Conservation (phyloP, 805 yeast genomes). For the Monosporozyma solicola region DNA sequence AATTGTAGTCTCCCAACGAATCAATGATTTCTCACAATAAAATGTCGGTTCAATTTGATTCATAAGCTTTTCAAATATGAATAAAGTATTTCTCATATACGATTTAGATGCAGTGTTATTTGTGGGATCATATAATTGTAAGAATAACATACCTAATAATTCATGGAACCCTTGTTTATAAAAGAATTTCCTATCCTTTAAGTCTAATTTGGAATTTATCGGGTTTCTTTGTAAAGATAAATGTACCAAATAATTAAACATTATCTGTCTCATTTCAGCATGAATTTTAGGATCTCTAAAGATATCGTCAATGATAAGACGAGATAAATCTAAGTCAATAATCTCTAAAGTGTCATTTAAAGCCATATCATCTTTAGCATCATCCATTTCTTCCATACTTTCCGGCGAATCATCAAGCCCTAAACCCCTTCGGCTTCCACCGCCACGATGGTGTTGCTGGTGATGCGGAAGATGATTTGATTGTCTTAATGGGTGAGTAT, state of each 20-base stretch:
- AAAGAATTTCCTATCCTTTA: slow-evolving; percentile 1
- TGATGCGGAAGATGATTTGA: background rate
- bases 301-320: slow-evolving; percentile 21
- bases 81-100: slow-evolving; percentile 12
- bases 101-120: background rate
- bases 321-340: slow-evolving; percentile 23
- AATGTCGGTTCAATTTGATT: slow-evolving; percentile 17
- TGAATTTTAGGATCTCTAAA: slow-evolving; percentile 13
- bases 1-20: slow-evolving; percentile 19
- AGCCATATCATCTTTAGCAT: slow-evolving; percentile 4
- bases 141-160: slow-evolving; percentile 21
- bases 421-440: background rate
- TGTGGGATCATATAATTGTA: slow-evolving; percentile 15
- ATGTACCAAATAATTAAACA: slow-evolving; percentile 16
- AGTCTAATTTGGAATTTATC: background rate
- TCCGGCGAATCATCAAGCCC: background rate
- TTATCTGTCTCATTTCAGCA: slow-evolving; percentile 19
- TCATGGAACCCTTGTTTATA: slow-evolving; percentile 30
- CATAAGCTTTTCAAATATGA: slow-evolving; percentile 23
- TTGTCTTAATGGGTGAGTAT: slow-evolving; percentile 8
- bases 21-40: slow-evolving; percentile 19
- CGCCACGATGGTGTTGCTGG: background rate
- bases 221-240: background rate
- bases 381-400: background rate
- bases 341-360: slow-evolving; percentile 22